A percentile compares a stretch with the other conserved stretches of the same genome.
phyloP scores from a whole-genome alignment of 192 early-diverging fungal genomes.

The Paraglomus occultum region DNA sequence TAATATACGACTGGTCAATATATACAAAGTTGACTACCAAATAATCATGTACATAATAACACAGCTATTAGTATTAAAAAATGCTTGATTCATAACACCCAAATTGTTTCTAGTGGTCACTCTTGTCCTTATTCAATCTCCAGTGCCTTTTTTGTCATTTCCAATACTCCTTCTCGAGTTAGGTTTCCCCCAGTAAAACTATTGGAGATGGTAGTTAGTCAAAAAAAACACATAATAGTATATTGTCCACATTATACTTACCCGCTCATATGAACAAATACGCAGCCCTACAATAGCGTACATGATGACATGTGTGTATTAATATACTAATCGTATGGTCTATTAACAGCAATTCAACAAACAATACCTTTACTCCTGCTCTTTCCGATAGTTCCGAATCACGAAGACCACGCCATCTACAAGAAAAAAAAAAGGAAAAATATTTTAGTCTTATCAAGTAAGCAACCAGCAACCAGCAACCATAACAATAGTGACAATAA shows the following conservation, averaged over 20 bases:
- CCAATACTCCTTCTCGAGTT: slow-evolving; percentile 73
- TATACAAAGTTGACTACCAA: background rate
- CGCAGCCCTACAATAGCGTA: slow-evolving; percentile 48
- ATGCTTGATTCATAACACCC: background rate
- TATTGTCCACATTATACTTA: background rate
- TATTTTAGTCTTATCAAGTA: slow-evolving; percentile 18
- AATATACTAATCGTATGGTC: background rate
- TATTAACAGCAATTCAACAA: background rate
- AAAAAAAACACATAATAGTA: no score
- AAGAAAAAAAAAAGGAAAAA: slow-evolving; percentile 31
- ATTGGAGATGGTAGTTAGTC: no score
- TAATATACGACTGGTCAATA: background rate
- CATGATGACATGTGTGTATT: background rate
- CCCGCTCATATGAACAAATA: slow-evolving; percentile 82
- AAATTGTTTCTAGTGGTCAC: no score
- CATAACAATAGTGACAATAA: no score
- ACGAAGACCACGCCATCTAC: slow-evolving; percentile 71
- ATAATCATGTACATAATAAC: background rate
- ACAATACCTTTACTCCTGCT: slow-evolving; percentile 55
- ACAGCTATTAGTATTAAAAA: background rate
- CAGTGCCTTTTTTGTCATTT: slow-evolving; percentile 62
- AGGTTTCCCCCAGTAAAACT: slow-evolving; percentile 50
- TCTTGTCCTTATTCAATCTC: slow-evolving; percentile 41
- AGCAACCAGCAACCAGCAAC: no score
- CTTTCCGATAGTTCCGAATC: slow-evolving; percentile 80